Base-by-base conservation (phyloP, 306 rosid species). In the Dryas octopetala region DNA sequence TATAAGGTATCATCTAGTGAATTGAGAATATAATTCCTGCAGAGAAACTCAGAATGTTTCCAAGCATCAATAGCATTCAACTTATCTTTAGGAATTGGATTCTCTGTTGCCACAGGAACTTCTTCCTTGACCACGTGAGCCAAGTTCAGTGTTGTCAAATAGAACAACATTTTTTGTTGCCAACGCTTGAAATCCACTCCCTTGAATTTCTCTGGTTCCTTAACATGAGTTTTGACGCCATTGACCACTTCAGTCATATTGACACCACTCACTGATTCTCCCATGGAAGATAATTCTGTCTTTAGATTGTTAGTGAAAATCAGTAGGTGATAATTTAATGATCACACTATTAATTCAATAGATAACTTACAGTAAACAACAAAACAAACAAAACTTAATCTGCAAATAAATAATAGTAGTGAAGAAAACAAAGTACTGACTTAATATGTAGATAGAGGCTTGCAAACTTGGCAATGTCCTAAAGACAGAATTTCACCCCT, bases 81-180 rank as follows among this genome's bases (percentile, higher is more conserved):
- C 9, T 19, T 26, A 2, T 28, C 66, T 9, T 62, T 38, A 3
- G 66, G 15, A 11, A 7, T 10, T 2, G 45, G 66, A 6, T 49
- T 40, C 40, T 45, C 15, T 44, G 13, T 2, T n/a, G 54, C n/a
- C 7, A 2, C 12, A 4, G 41, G 40, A 44, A 10, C 13, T 5
- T n/a, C 70, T 16, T 49, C 49, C 5, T 23, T 66, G 11, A 66
- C 9, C 0, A 66, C 38, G 5, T 45, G 13, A 1, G 41, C 38
- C 54, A 45, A 45, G 38, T 66, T 65, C 38, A 65, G 9, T 2
- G 55, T 66, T 44, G 70, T 66, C 4, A 66, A 26, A 2, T 66
- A 66, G 9, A 66, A 66, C 28, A 66, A 46, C 40, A 66, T 66
- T 4, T 66, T 46, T n/a, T 66, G 53, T 66, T 66, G 70, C 55